Base-by-base conservation (phyloP, 768 basidiomycete genomes). In the Pleurotus ostreatus region DNA sequence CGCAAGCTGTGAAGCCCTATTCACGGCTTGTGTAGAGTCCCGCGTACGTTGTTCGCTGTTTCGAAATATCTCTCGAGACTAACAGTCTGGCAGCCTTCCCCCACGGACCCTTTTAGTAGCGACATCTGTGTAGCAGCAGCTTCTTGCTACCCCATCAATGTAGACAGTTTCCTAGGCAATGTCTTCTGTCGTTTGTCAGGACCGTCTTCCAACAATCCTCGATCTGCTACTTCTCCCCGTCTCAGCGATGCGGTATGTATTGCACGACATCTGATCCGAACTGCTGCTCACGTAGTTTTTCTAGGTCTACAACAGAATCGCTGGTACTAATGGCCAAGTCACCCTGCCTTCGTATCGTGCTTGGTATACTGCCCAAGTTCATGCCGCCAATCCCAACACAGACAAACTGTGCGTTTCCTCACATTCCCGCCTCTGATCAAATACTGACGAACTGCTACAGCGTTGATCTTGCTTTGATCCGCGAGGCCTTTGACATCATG, bases 401-500 rank as follows among this genome's bases (percentile, higher is more conserved):
- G 47, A 45, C 23, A 16, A 5, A n/a, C 39, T 59, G 58, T 59
- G n/a, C 8, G 58, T 37, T 15, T 46, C 4, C 23, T 5, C 22
- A 5, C 3, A 1, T 20, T 47, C 30, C 8, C 25, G 49, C 13
- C 20, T 51, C 30, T 4, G 6, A 51, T 18, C 40, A n/a, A 41
- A 5, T 15, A 13, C 44, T 44, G 25, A 23, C 22, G 22, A 49
- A 3, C 18, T 15, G 23, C 23, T 13, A 4, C 46, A 57, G 59
- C 6, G 49, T 60, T 12, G 56, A 60, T 49, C 56, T 47, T 12
- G 56, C 59, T 7, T 60, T 60, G 40, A 41, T 57, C 2, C 53
- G 44, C 20, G 51, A 51, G 56, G 57, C 45, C 25, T 60, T 60
- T 18, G 59, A 60, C 11, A 60, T 55, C n/a, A 60, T 60, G 23